Conservation (phyloP, 2,329 filamentous ascomycete species). For the Penicillium capsulatum region DNA sequence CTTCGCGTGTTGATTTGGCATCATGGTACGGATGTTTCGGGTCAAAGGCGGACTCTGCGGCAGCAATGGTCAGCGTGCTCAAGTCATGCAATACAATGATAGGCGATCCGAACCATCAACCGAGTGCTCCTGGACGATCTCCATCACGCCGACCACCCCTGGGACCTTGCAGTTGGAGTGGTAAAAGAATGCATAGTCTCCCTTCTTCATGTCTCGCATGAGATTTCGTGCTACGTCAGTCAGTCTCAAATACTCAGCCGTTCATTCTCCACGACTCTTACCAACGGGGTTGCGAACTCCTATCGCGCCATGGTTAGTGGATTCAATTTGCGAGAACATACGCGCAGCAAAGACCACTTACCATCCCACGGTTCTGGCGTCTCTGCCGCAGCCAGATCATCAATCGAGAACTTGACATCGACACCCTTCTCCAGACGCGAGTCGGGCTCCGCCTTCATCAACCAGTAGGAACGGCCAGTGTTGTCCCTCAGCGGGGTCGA, state of each 20-base stretch:
- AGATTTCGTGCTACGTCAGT: conserved; percentile 68
- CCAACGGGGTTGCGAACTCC: conserved; percentile 45
- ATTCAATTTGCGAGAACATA: conserved; percentile 14
- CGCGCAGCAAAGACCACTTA: conserved; percentile 39
- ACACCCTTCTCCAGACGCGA: conserved; percentile 78
- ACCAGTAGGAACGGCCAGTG: conserved; percentile 59
- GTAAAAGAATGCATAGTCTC: conserved; percentile 94
- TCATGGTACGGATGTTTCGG: conserved; percentile 77
- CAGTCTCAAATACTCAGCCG: conserved; percentile 9
- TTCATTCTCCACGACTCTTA: conserved; percentile 23
- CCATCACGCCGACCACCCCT: conserved; percentile 82
- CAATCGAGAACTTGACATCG: conserved; percentile 91
- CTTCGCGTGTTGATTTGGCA: conserved; percentile 62
- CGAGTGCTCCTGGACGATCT: conserved; percentile 78
- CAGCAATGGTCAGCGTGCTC: conserved; percentile 17
- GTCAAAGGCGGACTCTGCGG: conserved; percentile 65
- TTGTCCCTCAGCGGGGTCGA: conserved; percentile 15
- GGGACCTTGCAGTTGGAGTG: conserved; percentile 90
- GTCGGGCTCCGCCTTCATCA: conserved; percentile 86
- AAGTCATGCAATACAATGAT: not conserved
- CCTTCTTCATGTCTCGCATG: conserved; percentile 83
- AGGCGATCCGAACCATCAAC: conserved; percentile 61
- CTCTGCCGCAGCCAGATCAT: conserved; percentile 69
- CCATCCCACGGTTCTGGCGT: conserved; percentile 90
- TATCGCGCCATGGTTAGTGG: conserved; percentile 24